Conservation (phyloP, 225 moss, liverwort and hornwort species). For the Rhytidiadelphus loreus region DNA sequence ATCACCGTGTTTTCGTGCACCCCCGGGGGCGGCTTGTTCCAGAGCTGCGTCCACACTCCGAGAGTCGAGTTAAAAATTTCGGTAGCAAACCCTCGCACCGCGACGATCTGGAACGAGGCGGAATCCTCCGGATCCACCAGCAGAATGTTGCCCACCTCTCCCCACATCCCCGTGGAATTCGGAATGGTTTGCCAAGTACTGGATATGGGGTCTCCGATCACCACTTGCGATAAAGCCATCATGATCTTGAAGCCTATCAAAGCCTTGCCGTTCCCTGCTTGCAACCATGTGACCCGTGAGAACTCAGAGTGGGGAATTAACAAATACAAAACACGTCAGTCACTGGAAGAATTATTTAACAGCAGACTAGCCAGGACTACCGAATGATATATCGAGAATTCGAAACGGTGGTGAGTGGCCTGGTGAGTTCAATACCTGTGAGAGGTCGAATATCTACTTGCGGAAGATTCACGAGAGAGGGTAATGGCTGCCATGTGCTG, state of each 20-base stretch:
- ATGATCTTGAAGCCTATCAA: constrained; percentile 8
- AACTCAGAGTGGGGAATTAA: background rate
- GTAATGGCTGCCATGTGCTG: constrained; percentile 2
- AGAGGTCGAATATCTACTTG: constrained; percentile 11
- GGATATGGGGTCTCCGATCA: constrained; percentile 11
- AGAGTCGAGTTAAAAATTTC: constrained; percentile 3
- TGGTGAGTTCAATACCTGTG: background rate
- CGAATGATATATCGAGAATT: background rate
- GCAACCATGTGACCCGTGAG: background rate
- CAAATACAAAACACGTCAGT: background rate
- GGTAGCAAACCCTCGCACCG: constrained; percentile 1
- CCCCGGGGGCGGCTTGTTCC: background rate
- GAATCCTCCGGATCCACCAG: background rate
- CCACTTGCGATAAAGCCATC: background rate
- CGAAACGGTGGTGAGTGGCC: background rate
- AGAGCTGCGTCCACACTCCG: background rate
- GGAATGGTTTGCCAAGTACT: constrained; percentile 10
- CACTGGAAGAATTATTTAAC: background rate
- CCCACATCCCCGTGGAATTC: constrained; percentile 19
- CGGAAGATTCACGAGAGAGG: background rate
- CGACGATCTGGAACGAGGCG: constrained; percentile 4
- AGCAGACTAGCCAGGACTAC: background rate
- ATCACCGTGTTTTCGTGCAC: background rate
- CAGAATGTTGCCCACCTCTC: constrained; percentile 19
- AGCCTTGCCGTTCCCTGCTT: constrained; percentile 21